Evolutionary conservation across 805 yeast genomes (phyloP), one percentile per base, ranked within the genome.

Genomic region (Saccharomycopsis sp.): DNA sequence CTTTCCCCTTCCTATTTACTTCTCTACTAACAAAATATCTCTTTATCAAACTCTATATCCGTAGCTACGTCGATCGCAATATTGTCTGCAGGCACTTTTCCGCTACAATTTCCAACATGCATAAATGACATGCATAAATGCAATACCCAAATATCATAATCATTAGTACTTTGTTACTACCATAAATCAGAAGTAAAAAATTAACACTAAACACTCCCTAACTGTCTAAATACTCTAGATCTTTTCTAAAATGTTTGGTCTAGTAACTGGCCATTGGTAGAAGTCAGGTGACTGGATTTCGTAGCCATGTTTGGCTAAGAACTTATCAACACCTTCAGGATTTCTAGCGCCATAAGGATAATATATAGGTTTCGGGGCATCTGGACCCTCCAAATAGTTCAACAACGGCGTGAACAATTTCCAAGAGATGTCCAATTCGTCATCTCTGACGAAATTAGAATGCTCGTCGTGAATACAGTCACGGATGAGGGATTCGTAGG

Each of bases 391-490:
- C 59, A 94, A 77, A 72, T 81, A 78, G 62, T 94, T 77, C 69
- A 94, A 80, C 65, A 94, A 77, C 17, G 98, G 98, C 19, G 98
- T 94, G 78, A 93, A 94, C 60, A 94, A 76, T 65, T 79, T 80
- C 99, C 99, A 94, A 61, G 96, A 86, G 60, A 86, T 84, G 58
- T 92, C 97, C 69, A 94, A 81, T 77, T 94, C 99, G 71, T 94
- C 99, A 70, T 93, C 97, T 76, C 99, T 86, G 38, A 94, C 98
- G 71, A 94, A 94, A 77, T 93, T 93, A 56, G 98, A 88, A 75
- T 94, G 99, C 73, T 92, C 96, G 58, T 96, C 98, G 65, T 83
- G 80, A 69, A 87, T 74, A 63, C 93, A 88, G 73, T 94, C 98
- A 73, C 96, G 84, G 67, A 94, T 89, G 66, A 94, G 82, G 0